Conservation (phyloP, 2,329 filamentous ascomycete species). For the Paracamarosporium sp. region DNA sequence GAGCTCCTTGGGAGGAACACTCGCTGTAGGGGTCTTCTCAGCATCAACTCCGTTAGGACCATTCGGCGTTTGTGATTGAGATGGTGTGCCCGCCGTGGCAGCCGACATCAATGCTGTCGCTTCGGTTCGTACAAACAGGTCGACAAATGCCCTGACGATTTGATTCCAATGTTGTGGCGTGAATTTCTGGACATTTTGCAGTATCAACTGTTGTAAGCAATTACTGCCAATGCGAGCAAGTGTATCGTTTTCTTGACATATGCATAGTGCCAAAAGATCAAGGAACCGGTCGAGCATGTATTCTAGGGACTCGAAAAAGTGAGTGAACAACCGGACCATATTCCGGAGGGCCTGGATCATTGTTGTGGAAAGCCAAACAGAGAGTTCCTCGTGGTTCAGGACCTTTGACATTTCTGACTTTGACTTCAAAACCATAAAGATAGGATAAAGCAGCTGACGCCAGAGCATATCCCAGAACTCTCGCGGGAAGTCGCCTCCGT, state of each 20-base stretch:
- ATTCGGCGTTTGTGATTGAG: conserved; percentile 33
- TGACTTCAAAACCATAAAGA: conserved; percentile 97
- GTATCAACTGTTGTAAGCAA: conserved; percentile 92
- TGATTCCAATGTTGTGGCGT: conserved; percentile 86
- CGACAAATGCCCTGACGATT: conserved; percentile 94
- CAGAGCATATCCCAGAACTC: conserved; percentile 99
- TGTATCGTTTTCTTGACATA: conserved; percentile 98
- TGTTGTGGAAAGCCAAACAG: conserved; percentile 97
- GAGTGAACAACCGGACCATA: conserved; percentile 98
- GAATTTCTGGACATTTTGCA: conserved; percentile 97
- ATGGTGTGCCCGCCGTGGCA: conserved; percentile 57
- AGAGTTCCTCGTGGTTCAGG: conserved; percentile 93
- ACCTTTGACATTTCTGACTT: conserved; percentile 97
- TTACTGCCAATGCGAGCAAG: conserved; percentile 98
- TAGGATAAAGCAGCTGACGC: conserved; percentile 95
- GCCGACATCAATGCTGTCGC: conserved; percentile 95
- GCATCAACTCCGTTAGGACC: conserved; percentile 53
- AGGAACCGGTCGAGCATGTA: conserved; percentile 99
- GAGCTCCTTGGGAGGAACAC: conserved; percentile 41
- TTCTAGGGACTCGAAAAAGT: conserved; percentile 95
- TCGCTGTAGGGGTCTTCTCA: conserved; percentile 50
- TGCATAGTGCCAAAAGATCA: conserved; percentile 91
- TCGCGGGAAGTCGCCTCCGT: conserved; percentile 87
- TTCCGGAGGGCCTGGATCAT: conserved; percentile 99
- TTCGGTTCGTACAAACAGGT: conserved; percentile 92